Evolutionary conservation across 1,284 basidiomycete species (phyloP), one percentile per base, ranked within the genome.

Genomic region (Ceratobasidium sp.): DNA sequence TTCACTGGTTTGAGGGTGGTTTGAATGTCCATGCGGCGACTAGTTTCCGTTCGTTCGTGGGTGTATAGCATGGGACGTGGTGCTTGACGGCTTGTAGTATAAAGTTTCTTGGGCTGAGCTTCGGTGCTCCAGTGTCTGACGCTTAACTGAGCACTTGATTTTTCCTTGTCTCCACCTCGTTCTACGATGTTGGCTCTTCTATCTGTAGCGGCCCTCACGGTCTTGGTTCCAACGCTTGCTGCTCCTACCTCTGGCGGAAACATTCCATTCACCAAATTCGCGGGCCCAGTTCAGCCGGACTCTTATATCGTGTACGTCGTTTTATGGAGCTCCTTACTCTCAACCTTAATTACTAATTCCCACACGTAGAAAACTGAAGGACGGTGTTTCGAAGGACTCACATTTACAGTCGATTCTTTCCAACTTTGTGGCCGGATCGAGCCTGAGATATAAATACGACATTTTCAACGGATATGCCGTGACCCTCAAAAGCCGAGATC

Each of bases 381-480:
- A 51, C 40, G 46, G 23, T n/a, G 49, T 56, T 20, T 51, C 46
- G 6, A 69, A 69, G 46, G 49, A 56, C 26, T 51, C 49, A n/a
- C 67, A 69, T 23, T 23, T 69, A 23, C 15, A 33, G 10, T 44
- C 15, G 53, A 15, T 69, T 69, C 39, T 40, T 51, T 56, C 46
- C 18, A 53, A 33, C 12, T 69, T 69, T 18, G 28, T 28, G 12
- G 67, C 44, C 15, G 67, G 53, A 5, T 69, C 67, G 42, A 51
- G 53, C 20, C 42, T 69, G 13, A 33, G 13, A 26, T 53, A 79
- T 56, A 63, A 79, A 40, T 79, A 68, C 42, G 66, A 55, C n/a
- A 56, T 80, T 42, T 72, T 79, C 51, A 77, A 80, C 42, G 79
- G 78, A 15, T 80, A 79, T 39, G 55, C 79, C 13, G 79, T 75